phyloP scores from a whole-genome alignment of 768 basidiomycete genomes.

The Ephemerocybe angulata region DNA sequence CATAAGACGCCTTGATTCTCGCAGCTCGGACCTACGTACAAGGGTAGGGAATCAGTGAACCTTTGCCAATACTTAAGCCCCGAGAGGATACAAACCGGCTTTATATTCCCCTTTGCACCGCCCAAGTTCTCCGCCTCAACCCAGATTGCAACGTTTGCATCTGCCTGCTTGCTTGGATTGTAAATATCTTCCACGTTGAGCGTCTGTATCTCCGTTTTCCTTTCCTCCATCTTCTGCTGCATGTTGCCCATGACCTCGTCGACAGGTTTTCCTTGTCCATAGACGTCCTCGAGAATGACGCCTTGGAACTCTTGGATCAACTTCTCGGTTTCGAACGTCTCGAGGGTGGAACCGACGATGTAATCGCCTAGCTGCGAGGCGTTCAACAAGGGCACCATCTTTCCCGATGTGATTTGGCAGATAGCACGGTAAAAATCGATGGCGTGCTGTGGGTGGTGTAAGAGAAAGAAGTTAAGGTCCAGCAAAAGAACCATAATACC shows the following conservation, averaged over 20 bases:
- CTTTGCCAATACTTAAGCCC: no score
- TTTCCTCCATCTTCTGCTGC: conserved; percentile 17
- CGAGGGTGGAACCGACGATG: conserved; percentile 27
- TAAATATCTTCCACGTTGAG: conserved; percentile 25
- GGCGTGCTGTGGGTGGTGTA: conserved; percentile 15
- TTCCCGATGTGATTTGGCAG: conserved; percentile 25
- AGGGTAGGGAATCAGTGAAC: no score
- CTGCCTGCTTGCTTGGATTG: conserved; percentile 11
- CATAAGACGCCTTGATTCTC: no score
- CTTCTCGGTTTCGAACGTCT: conserved; percentile 28
- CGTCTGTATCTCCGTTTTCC: conserved; percentile 22
- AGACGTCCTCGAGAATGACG: conserved; percentile 25
- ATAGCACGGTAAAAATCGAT: conserved; percentile 28
- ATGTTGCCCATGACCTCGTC: conserved; percentile 20
- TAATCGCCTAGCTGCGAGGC: conserved; percentile 27
- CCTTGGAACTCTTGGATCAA: conserved; percentile 24
- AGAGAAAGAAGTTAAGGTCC: not conserved
- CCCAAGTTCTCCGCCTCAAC: conserved; percentile 11
- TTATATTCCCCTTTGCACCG: conserved; percentile 8
- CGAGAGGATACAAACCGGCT: conserved; percentile 8
- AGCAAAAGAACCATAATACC: not conserved
- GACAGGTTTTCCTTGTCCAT: conserved; percentile 19
- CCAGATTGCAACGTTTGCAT: conserved; percentile 19
- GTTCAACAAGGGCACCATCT: conserved; percentile 26
- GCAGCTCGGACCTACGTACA: no score